Evolutionary conservation across 805 yeast species (phyloP), one percentile per base, ranked within the genome.

Genomic region (Tetrapisispora fleetii): DNA sequence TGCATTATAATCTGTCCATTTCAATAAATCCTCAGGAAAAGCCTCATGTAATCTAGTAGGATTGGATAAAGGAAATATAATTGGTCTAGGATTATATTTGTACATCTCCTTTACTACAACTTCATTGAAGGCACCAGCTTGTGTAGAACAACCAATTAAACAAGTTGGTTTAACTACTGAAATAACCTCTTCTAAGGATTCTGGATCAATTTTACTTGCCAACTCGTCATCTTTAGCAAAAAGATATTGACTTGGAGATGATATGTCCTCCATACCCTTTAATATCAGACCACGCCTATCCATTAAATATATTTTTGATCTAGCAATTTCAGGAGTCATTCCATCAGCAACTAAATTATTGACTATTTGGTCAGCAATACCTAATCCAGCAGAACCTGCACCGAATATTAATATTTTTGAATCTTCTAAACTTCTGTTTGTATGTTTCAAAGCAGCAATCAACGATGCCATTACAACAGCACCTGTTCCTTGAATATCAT

Each of bases 401-500:
- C 99, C 99, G 63, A 82, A 91, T 46, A 91, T 79, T 40, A 93
- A 77, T 46, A 93, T 79, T 57, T 75, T 68, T 35, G 81, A 69
- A 48, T 83, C 88, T 38, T 80, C 64, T 65, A 83, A 69, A 46
- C 79, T 69, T 62, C 86, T 74, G 54, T 83, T 71, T n/a, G 91
- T 80, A 63, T 79, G 82, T 61, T 81, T 79, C 65, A 88, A 74
- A 35, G 95, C 98, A 17, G 97, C 96, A 53, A 86, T 77, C 68
- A 93, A 78, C 1, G 98, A 89, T 10, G 96, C 91, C 86, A 90
- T 83, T 4, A 93, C 96, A 48, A 91, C 99, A 36, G 98, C 98
- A 62, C 99, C 99, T 10, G 99, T 91, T 58, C 99, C 99, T 72
- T 91, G 98, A 57, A 91, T 93, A 67, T 91, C 99, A 70, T 91